phyloP scores from a whole-genome alignment of 1,139 yeast genomes.

The Kurtzmaniella quercitrusa region DNA sequence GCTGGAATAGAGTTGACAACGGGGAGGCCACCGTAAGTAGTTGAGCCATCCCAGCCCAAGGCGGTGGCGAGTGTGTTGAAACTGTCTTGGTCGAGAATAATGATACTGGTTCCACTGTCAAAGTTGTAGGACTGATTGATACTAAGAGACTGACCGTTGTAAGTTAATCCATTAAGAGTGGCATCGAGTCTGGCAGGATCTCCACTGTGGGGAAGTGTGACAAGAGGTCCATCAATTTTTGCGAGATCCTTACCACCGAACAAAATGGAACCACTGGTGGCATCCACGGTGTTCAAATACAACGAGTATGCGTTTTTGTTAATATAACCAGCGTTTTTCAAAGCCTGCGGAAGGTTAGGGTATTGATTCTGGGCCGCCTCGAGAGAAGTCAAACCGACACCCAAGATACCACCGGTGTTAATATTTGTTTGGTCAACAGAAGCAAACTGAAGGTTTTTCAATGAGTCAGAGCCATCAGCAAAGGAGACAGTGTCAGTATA shows the following conservation, averaged over 20 bases:
- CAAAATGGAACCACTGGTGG: constrained; percentile 15
- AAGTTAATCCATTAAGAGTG: constrained; percentile 1
- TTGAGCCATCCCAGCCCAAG: constrained; percentile 5
- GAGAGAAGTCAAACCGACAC: constrained; percentile 43
- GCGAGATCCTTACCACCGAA: constrained; percentile 20
- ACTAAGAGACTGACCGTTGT: background rate
- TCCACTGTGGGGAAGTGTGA: constrained; percentile 15
- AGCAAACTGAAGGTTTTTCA: constrained; percentile 4
- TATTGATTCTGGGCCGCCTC: constrained; percentile 21
- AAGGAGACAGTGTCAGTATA: background rate
- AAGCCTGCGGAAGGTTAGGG: constrained; percentile 22
- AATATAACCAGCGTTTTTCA: constrained; percentile 24
- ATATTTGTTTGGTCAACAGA: constrained; percentile 1
- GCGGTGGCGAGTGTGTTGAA: constrained; percentile 15
- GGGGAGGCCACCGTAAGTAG: constrained; percentile 14
- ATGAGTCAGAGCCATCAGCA: background rate
- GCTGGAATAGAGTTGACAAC: constrained; percentile 5
- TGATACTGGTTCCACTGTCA: constrained; percentile 28
- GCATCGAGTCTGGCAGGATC: constrained; percentile 8
- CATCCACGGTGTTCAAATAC: constrained; percentile 20
- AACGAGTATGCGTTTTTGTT: constrained; percentile 29
- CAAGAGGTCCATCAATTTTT: constrained; percentile 12
- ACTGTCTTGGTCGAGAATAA: constrained; percentile 18
- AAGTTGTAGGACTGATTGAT: constrained; percentile 2
- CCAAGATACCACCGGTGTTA: constrained; percentile 29